phyloP scores from a whole-genome alignment of 768 basidiomycete species.

The Lentinula sp. region DNA sequence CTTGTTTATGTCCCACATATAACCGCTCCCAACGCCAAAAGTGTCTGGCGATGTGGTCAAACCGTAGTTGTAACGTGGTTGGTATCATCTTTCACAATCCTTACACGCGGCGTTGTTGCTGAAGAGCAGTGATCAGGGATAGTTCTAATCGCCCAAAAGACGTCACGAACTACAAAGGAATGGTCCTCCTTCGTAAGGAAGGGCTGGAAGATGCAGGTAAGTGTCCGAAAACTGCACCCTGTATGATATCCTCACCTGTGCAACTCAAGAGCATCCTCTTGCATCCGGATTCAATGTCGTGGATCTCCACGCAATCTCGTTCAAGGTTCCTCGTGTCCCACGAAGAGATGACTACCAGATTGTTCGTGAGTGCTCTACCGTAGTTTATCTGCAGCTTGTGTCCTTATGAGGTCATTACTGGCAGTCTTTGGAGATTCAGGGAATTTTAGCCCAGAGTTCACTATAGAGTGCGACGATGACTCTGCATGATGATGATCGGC shows the following conservation, averaged over 20 bases:
- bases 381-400: background rate
- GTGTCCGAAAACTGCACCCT: background rate
- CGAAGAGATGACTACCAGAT: conserved; percentile 5
- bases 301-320: background rate
- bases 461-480: background rate
- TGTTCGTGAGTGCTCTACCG: background rate
- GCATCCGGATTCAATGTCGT: conserved; percentile 12
- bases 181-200: conserved; percentile 12
- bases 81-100: background rate
- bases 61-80: conserved; percentile 23
- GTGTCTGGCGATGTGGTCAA: conserved; percentile 18
- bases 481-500: background rate
- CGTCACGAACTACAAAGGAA: conserved; percentile 18
- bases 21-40: conserved; percentile 10
- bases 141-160: conserved; percentile 6
- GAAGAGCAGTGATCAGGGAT: conserved; percentile 15
- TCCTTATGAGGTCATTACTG: background rate
- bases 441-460: conserved; percentile 49
- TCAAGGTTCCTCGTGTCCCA: conserved; percentile 8
- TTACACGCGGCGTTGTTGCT: background rate
- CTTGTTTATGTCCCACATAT: conserved; percentile 20
- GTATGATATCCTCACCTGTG: background rate
- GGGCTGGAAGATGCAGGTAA: background rate
- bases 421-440: conserved; percentile 68
- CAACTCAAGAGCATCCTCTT: conserved; percentile 13